A percentile compares a stretch with the other conserved stretches of the same genome.
Conservation (phyloP, 2,329 filamentous ascomycete genomes). For the Claviceps arundinis region DNA sequence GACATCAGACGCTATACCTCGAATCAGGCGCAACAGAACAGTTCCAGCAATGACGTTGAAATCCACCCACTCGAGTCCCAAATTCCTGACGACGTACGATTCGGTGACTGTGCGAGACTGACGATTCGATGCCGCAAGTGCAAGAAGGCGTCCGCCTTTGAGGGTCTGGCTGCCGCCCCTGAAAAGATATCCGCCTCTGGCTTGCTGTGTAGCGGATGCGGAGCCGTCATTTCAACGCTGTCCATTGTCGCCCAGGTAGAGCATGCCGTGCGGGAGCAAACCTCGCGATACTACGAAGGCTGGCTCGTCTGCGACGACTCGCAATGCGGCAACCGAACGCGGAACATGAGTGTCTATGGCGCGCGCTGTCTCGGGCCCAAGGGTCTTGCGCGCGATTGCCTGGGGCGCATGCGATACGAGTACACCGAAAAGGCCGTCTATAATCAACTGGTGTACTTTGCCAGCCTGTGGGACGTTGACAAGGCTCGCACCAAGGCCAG, state of each 20-base stretch:
- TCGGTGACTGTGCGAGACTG: constrained; percentile 66
- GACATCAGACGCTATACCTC: constrained; percentile 73
- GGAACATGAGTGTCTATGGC: constrained; percentile 89
- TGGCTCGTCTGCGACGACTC: constrained; percentile 86
- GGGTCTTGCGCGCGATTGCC: constrained; percentile 71
- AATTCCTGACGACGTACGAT: constrained; percentile 82
- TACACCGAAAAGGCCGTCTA: constrained; percentile 81
- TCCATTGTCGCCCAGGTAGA: constrained; percentile 80
- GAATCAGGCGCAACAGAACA: constrained; percentile 30
- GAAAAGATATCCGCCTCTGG: constrained; percentile 59
- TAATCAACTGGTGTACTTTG: constrained; percentile 86
- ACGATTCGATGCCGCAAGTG: constrained; percentile 71
- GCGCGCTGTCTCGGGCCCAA: constrained; percentile 77
- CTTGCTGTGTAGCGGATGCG: constrained; percentile 60
- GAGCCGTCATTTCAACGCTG: constrained; percentile 50
- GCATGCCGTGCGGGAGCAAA: constrained; percentile 63
- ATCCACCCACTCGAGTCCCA: constrained; percentile 90
- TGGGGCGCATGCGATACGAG: constrained; percentile 80
- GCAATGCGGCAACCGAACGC: constrained; percentile 72
- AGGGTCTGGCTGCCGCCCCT: constrained; percentile 52
- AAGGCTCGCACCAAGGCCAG: constrained; percentile 48
- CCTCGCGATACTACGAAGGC: constrained; percentile 78
- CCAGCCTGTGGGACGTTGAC: constrained; percentile 78
- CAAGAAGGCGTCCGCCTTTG: constrained; percentile 58
- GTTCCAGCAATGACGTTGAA: constrained; percentile 47